Conservation (phyloP, 495 filamentous ascomycete genomes). For the Penicillium herquei region DNA sequence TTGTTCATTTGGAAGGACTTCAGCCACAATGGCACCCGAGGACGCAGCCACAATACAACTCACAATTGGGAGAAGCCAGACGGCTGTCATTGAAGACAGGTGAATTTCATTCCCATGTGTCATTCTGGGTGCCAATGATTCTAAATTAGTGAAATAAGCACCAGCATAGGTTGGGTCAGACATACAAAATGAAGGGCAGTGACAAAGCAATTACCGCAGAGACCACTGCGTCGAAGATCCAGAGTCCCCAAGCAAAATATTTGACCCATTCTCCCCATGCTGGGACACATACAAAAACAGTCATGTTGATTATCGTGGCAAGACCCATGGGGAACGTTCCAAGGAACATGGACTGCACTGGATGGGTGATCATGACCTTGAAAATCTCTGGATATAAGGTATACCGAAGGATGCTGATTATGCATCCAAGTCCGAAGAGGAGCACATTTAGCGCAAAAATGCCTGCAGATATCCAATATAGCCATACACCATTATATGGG, state of each 20-base stretch:
- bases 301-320: slow-evolving; percentile 61
- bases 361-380: slow-evolving; percentile 54
- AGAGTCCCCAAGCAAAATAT: slow-evolving; percentile 51
- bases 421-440: slow-evolving; percentile 40
- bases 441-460: slow-evolving; percentile 56
- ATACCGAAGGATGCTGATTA: slow-evolving; percentile 55
- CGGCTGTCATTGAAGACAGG: slow-evolving; percentile 55
- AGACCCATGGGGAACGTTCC: slow-evolving; percentile 64
- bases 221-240: slow-evolving; percentile 57
- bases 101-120: slow-evolving; percentile 24
- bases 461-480: slow-evolving; percentile 52
- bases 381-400: slow-evolving; percentile 57
- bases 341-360: slow-evolving; percentile 59
- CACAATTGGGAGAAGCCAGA: slow-evolving; percentile 62
- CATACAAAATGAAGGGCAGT: slow-evolving; percentile 41
- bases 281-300: slow-evolving; percentile 53
- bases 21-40: slow-evolving; percentile 55
- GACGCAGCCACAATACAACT: slow-evolving; percentile 56
- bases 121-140: slow-evolving; percentile 26
- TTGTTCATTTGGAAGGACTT: slow-evolving; percentile 47
- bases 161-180: not conserved
- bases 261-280: slow-evolving; percentile 43
- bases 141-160: not conserved
- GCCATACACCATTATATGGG: slow-evolving; percentile 53
- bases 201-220: slow-evolving; percentile 49